Evolutionary conservation across 805 yeast genomes (phyloP).

Genomic region (Pichia ethanolica): DNA sequence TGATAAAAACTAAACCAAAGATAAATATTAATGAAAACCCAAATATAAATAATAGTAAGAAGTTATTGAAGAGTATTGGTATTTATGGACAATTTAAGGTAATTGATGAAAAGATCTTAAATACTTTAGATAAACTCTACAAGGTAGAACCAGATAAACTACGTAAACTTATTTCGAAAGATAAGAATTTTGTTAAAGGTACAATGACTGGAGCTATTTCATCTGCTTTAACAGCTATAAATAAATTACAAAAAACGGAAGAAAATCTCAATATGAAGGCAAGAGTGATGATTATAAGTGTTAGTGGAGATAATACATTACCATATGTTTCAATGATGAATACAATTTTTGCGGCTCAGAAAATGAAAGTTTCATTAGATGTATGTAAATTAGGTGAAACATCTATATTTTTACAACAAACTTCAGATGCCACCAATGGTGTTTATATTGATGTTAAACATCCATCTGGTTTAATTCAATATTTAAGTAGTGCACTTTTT

Average conservation of each 20-base stretch:
- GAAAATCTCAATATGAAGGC: conserved; percentile 47
- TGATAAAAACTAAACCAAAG: background rate
- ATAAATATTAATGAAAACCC: background rate
- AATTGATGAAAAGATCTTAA: conserved; percentile 67
- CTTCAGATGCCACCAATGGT: conserved; percentile 91
- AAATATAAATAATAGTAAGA: conserved; percentile 1
- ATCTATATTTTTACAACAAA: conserved; percentile 88
- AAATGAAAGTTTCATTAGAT: conserved; percentile 82
- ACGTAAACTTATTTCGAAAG: conserved; percentile 15
- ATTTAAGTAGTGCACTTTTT: conserved; percentile 71
- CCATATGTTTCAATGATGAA: conserved; percentile 94
- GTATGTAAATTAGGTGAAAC: conserved; percentile 71
- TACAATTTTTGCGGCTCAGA: conserved; percentile 91
- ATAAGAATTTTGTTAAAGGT: conserved; percentile 33
- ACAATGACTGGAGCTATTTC: conserved; percentile 74
- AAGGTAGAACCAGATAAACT: conserved; percentile 24
- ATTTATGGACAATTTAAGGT: conserved; percentile 83
- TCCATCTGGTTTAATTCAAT: conserved; percentile 76
- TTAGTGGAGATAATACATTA: conserved; percentile 67
- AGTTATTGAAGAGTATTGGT: conserved; percentile 38
- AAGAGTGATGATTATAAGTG: conserved; percentile 52
- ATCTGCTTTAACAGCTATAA: conserved; percentile 72
- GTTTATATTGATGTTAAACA: conserved; percentile 64
- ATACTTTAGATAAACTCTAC: conserved; percentile 45
- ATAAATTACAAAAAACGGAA: conserved; percentile 50